Base-by-base conservation (phyloP, 1,284 basidiomycete genomes). In the Mycosarcoma maydis region DNA sequence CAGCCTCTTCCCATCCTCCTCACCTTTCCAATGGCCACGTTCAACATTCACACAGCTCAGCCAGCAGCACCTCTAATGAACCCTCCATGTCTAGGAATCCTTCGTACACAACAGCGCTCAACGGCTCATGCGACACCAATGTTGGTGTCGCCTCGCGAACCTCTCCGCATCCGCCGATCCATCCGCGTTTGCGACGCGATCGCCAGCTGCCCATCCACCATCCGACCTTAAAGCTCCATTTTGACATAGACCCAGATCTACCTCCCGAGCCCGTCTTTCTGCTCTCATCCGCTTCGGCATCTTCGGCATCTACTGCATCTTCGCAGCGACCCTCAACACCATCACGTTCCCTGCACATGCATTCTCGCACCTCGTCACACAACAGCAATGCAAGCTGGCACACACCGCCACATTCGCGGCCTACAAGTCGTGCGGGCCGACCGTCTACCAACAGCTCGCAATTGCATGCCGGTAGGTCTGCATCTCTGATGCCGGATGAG, bases 201-300 rank as follows among this genome's bases (percentile, higher is more conserved):
- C 51, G 52, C 7, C 61, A 67, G 29, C 52, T 75, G 13, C 62
- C 75, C 6, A 70, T 80, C 24, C 70, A 65, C n/a, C 77, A 78
- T 53, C 76, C 76, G 6, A 62, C 75, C 13, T 49, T 80, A n/a
- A 61, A 68, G 41, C 67, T 80, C 8, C 62, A 64, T 29, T 80
- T 80, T 34, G 73, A 78, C 8, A 11, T 52, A 10, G 69, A 72
- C 26, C 64, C 69, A 17, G 43, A 67, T 29, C 56, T 72, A 16
- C 69, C 69, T 6, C 49, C 59, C 13, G 55, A 54, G 46, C 61
- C 61, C 4, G 8, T 34, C 10, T 26, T 49, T 14, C 13, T 50
- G 8, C 24, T 20, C 0, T 7, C 53, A 14, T 33, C 61, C 24
- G n/a, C 40, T 20, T 36, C 42, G 4, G 20, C 34, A 36, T 19